Conservation (phyloP, 306 rosid genomes). For the Arachis stenosperma region DNA sequence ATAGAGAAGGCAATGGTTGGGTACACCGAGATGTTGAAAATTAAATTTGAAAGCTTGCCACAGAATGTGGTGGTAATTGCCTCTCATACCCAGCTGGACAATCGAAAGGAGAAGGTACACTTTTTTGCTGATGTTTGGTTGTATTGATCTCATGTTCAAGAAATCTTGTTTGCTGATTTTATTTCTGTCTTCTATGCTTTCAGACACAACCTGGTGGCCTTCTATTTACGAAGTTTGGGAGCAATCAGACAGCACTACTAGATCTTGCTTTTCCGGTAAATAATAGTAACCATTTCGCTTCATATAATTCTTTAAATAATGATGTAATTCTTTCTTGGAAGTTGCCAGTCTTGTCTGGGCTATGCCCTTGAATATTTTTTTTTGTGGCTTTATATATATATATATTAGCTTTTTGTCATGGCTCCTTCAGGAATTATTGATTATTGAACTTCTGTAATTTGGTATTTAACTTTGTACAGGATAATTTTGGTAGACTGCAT, state of each 20-base stretch:
- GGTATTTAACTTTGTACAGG: constrained; percentile 54
- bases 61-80: constrained; percentile 84
- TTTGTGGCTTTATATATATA: constrained; percentile 11
- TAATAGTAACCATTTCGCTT: constrained; percentile 16
- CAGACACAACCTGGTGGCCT: constrained; percentile 96
- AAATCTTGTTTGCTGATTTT: constrained; percentile 21
- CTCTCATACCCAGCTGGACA: constrained; percentile 84
- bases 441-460: constrained; percentile 15
- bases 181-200: constrained; percentile 31
- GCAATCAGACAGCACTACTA: constrained; percentile 91
- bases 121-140: constrained; percentile 34
- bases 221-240: constrained; percentile 88
- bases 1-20: constrained; percentile 83
- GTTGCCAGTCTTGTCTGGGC: neutral
- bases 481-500: constrained; percentile 82
- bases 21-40: constrained; percentile 71
- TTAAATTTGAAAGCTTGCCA: constrained; percentile 74
- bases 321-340: constrained; percentile 29
- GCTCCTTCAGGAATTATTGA: constrained; percentile 29
- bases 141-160: constrained; percentile 10
- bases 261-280: constrained; percentile 98
- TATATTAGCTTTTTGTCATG: constrained; percentile 14
- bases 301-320: constrained; percentile 4
- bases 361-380: neutral
- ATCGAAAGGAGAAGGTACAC: constrained; percentile 86